Evolutionary conservation across 1,284 basidiomycete species (phyloP).

Genomic region (Fomes fomentarius): DNA sequence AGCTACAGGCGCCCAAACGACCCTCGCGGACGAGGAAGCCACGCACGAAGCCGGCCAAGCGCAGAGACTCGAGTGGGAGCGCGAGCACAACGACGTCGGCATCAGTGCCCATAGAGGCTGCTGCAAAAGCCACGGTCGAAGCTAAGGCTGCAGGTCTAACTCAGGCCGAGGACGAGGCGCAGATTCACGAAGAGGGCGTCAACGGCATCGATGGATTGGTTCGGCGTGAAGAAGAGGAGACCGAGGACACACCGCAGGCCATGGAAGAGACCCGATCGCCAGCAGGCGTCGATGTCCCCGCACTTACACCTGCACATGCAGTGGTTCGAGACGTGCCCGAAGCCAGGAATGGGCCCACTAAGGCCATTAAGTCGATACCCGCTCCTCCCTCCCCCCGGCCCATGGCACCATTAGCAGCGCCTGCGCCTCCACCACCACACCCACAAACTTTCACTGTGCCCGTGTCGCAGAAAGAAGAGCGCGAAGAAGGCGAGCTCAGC

Average conservation of each 20-base stretch:
- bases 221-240: slow-evolving; percentile 9
- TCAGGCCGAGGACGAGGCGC: slow-evolving; percentile 10
- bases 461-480: slow-evolving; percentile 32
- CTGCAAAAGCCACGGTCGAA: slow-evolving; percentile 8
- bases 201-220: background rate
- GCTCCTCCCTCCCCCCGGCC: background rate
- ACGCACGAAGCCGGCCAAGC: slow-evolving; percentile 23
- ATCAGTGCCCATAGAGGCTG: slow-evolving; percentile 34
- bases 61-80: slow-evolving; percentile 36
- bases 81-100: slow-evolving; percentile 36
- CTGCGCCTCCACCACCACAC: background rate
- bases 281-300: background rate
- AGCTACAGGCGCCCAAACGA: slow-evolving; percentile 29
- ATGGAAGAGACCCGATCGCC: background rate
- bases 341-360: background rate
- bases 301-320: too few species aligned
- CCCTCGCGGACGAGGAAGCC: slow-evolving; percentile 33
- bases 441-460: background rate
- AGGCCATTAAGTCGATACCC: background rate
- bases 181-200: background rate
- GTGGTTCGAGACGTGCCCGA: background rate
- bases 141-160: slow-evolving; percentile 5
- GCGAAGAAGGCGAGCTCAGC: slow-evolving; percentile 50
- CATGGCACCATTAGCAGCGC: background rate
- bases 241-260: background rate